Base-by-base conservation (phyloP, 164 flowering plant species). In the Protea cynaroides region DNA sequence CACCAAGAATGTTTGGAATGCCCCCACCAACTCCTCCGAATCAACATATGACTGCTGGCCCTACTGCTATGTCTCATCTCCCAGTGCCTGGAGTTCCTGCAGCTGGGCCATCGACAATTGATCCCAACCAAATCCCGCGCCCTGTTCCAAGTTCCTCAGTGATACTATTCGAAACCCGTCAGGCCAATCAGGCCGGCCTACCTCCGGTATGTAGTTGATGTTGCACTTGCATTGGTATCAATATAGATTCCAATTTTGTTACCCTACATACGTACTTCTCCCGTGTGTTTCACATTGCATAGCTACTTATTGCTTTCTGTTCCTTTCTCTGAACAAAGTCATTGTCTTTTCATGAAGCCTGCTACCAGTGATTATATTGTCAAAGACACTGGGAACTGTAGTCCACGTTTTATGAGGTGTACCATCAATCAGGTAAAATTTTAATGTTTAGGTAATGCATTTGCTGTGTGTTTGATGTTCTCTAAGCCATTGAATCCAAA, bases 321-420 rank as follows among this genome's bases (percentile, higher is more conserved):
- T 24, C 23, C 18, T 47, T 53, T 18, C 5, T 46, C 46, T 34
- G 29, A 43, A 23, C 25, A 17, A 14, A 11, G 53, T 54, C 10
- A 57, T 65, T 80, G 36, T 62, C 1, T 46, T 62, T 49, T 65
- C 56, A 3, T 80, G 67, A 75, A 95, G 99, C 89, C 97, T 79
- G 97, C 96, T 46, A 79, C 94, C 49, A 84, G 89, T 77, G 96
- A 92, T 53, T 92, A 81, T 75, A 82, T 95, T 67, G 96, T 80
- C 22, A 84, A 79, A 75, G 99, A 95, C 74, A 84, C 86, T 55
- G 99, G 99, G 43, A 95, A 92, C 71, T 92, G 99, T 83, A 95
- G 96, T 75, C 99, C 99, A 65, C 97, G 99, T 25, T 86, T 78
- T 80, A 95, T 95, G 90, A 82, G 97, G 73, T 89, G 99, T 71